A percentile compares a stretch with the other conserved stretches of the same genome.
Conservation (phyloP, 2,329 filamentous ascomycete genomes). For the Colletotrichum musae region DNA sequence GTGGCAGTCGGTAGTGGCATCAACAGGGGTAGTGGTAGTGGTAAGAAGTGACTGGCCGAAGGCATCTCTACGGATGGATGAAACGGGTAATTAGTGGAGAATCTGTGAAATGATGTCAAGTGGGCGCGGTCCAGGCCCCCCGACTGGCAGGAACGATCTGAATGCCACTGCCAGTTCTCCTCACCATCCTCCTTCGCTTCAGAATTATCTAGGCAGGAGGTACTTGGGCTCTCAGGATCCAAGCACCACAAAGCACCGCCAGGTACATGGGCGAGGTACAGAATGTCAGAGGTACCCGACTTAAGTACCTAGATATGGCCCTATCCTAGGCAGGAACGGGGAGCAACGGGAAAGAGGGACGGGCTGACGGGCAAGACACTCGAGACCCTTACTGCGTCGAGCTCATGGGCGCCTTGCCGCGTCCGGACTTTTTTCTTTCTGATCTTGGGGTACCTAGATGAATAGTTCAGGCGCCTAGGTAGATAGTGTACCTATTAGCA, state of each 20-base stretch:
- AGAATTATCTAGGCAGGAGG: too few species aligned
- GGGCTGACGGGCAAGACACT: conserved; percentile 13
- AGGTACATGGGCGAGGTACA: too few species aligned
- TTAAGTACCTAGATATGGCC: neutral
- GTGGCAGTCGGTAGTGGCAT: conserved; percentile 3
- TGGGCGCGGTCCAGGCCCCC: too few species aligned
- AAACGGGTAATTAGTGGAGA: conserved; percentile 37
- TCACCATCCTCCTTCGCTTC: too few species aligned
- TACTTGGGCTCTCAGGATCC: too few species aligned
- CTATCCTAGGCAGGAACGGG: conserved; percentile 9
- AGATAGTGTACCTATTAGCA: too few species aligned
- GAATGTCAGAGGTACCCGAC: neutral
- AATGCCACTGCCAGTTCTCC: too few species aligned
- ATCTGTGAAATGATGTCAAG: conserved; percentile 32
- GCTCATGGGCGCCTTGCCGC: conserved; percentile 8
- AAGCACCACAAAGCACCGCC: too few species aligned
- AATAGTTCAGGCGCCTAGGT: too few species aligned
- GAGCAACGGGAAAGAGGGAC: conserved; percentile 5
- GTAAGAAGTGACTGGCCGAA: neutral
- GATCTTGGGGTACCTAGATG: too few species aligned
- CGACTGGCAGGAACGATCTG: neutral
- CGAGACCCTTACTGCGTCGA: conserved; percentile 34
- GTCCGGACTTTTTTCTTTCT: conserved; percentile 10
- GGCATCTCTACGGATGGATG: neutral
- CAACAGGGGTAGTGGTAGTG: neutral